These are phyloP conservation scores for Pterulicium gracile DNA, from an alignment of 1,284 basidiomycete species.

Conservation along the genomic window DNA sequence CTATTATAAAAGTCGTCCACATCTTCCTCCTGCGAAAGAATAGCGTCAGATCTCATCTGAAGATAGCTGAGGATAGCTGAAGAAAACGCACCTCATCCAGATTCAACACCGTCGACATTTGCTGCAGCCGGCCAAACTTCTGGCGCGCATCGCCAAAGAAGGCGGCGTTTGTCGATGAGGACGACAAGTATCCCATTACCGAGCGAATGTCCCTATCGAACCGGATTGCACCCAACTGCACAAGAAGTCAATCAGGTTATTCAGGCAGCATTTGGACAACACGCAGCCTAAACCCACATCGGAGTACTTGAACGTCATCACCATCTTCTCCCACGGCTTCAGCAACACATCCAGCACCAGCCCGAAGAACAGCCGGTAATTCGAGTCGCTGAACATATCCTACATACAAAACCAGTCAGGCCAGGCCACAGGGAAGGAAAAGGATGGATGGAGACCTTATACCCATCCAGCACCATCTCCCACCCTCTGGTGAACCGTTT, in stretches of 20 bases:
- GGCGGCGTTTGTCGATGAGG: constrained; percentile 58
- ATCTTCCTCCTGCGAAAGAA: constrained; percentile 64
- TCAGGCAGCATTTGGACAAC: not conserved
- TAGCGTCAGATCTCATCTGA: not conserved
- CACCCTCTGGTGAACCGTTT: constrained; percentile 85
- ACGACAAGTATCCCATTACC: constrained; percentile 70
- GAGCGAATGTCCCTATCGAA: constrained; percentile 91
- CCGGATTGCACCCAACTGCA: constrained; percentile 88
- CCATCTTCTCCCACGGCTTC: constrained; percentile 88
- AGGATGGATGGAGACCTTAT: constrained; percentile 45
- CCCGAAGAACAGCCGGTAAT: constrained; percentile 80
- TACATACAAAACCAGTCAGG: constrained; percentile 17
- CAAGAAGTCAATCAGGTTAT: constrained; percentile 1
- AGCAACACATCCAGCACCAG: constrained; percentile 81
- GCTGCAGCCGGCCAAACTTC: constrained; percentile 86
- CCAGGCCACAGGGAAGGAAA: not conserved
- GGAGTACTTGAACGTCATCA: constrained; percentile 75
- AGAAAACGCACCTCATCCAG: constrained; percentile 63
- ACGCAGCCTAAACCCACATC: constrained; percentile 44
- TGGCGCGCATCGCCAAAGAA: constrained; percentile 83
- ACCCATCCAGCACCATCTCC: constrained; percentile 77
- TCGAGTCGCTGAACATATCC: constrained; percentile 80
- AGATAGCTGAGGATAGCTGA: constrained; percentile 3
- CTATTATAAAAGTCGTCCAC: constrained; percentile 88
- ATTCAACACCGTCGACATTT: constrained; percentile 88